A percentile compares a stretch with the other conserved stretches of the same genome.
phyloP scores from a whole-genome alignment of 2,329 filamentous ascomycete species.

The Drechslerella dactyloides region DNA sequence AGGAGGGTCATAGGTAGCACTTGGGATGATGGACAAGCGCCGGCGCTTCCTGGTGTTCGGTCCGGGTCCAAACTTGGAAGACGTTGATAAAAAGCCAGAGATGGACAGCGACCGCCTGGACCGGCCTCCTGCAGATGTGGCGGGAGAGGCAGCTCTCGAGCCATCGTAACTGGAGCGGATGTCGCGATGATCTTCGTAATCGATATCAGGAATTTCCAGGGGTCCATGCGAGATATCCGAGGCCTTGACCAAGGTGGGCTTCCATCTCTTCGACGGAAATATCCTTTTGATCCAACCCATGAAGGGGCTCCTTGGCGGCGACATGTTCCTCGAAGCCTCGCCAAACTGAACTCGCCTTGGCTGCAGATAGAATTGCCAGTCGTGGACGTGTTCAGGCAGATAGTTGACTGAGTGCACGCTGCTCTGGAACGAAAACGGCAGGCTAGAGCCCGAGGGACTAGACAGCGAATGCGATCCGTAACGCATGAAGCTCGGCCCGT shows the following conservation, averaged over 20 bases:
- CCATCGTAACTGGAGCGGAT: constrained; percentile 36
- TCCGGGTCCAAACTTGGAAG: constrained; percentile 43
- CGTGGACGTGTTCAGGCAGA: constrained; percentile 42
- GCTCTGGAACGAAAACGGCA: constrained; percentile 47
- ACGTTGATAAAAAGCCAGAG: constrained; percentile 43
- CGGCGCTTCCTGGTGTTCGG: constrained; percentile 45
- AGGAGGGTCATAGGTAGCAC: constrained; percentile 46
- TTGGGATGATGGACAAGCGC: constrained; percentile 48
- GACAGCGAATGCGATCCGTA: constrained; percentile 43
- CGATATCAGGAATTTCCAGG: constrained; percentile 39
- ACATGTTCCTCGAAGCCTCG: constrained; percentile 41
- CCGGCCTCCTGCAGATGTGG: constrained; percentile 32
- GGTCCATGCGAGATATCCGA: constrained; percentile 40
- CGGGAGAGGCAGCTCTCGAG: constrained; percentile 37
- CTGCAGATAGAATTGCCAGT: constrained; percentile 49
- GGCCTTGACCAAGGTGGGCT: constrained; percentile 44
- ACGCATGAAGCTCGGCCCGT: constrained; percentile 46
- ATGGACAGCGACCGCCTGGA: constrained; percentile 46
- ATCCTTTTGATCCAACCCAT: constrained; percentile 47
- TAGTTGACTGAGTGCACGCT: constrained; percentile 47
- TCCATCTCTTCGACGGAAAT: constrained; percentile 37
- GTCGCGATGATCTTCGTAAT: constrained; percentile 44
- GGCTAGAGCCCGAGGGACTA: constrained; percentile 44
- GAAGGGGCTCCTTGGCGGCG: constrained; percentile 40
- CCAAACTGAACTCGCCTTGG: constrained; percentile 40